phyloP scores from a whole-genome alignment of 73 alveolate species.

The Breviolum minutum region DNA sequence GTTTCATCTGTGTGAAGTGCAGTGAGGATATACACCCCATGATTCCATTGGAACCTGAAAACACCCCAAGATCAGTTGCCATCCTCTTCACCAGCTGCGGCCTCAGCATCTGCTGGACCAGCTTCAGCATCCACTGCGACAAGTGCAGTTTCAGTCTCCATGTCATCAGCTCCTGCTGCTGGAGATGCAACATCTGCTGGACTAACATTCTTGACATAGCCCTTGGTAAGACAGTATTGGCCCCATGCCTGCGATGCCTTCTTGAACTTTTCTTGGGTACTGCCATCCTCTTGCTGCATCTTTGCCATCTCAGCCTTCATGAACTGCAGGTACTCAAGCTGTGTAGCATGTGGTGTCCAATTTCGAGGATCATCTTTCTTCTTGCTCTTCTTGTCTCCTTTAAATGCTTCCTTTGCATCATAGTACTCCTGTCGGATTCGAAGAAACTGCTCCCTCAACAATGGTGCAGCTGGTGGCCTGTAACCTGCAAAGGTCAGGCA shows the following conservation, averaged over 20 bases:
- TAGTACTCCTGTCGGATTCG: not conserved
- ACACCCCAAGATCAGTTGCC: not conserved
- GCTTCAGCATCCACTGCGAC: no score
- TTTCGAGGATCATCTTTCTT: not conserved
- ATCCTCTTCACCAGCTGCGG: not conserved
- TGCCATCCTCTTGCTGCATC: not conserved
- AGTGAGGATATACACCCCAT: constrained; percentile 4
- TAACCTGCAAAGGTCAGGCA: not conserved
- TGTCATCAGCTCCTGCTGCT: not conserved
- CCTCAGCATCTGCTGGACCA: not conserved
- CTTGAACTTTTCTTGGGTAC: not conserved
- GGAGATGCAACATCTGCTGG: not conserved
- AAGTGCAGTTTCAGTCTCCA: not conserved
- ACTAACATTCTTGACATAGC: not conserved
- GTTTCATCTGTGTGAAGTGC: not conserved
- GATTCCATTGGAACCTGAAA: constrained; percentile 2
- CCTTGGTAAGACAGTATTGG: not conserved
- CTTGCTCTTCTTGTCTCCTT: not conserved
- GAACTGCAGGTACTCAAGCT: constrained; percentile 8
- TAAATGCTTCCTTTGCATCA: not conserved
- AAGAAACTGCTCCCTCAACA: not conserved
- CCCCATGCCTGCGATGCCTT: not conserved
- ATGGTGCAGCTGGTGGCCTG: not conserved
- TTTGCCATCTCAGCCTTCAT: not conserved
- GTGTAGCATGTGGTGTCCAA: constrained; percentile 24